phyloP scores from a whole-genome alignment of 164 flowering plant species.

The Vitis riparia region DNA sequence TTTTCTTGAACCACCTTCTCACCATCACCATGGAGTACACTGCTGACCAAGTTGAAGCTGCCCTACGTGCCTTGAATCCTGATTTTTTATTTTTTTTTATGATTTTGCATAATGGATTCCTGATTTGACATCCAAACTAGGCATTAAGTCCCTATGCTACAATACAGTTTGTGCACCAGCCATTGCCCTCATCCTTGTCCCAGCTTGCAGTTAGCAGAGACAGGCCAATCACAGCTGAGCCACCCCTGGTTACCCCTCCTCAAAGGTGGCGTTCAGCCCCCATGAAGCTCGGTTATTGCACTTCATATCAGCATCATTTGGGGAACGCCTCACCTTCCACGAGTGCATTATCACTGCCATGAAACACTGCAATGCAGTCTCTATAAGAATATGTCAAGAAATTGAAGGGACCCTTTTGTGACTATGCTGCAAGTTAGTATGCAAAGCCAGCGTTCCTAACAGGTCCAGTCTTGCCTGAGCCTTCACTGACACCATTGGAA shows the following conservation, averaged over 20 bases:
- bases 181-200: conserved; percentile 22
- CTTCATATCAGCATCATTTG: conserved; percentile 21
- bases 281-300: conserved; percentile 25
- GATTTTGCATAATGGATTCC: conserved; percentile 52
- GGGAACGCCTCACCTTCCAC: conserved; percentile 28
- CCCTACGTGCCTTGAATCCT: conserved; percentile 20
- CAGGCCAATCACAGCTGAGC: conserved; percentile 12
- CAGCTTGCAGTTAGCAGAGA: conserved; percentile 8
- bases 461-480: conserved; percentile 44
- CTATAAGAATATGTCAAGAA: conserved; percentile 44
- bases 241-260: conserved; percentile 46
- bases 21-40: conserved; percentile 40
- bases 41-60: conserved; percentile 17
- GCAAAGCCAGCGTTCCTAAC: conserved; percentile 34
- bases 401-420: conserved; percentile 41
- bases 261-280: conserved; percentile 16
- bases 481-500: conserved; percentile 7
- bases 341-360: conserved; percentile 21
- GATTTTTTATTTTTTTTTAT: conserved; percentile 28
- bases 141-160: conserved; percentile 38
- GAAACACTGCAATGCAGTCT: conserved; percentile 37
- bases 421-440: conserved; percentile 28
- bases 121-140: conserved; percentile 18
- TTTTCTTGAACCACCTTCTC: conserved; percentile 11
- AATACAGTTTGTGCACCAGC: conserved; percentile 29